Conservation (phyloP, 2,329 filamentous ascomycete genomes). For the Penicillium sp. region DNA sequence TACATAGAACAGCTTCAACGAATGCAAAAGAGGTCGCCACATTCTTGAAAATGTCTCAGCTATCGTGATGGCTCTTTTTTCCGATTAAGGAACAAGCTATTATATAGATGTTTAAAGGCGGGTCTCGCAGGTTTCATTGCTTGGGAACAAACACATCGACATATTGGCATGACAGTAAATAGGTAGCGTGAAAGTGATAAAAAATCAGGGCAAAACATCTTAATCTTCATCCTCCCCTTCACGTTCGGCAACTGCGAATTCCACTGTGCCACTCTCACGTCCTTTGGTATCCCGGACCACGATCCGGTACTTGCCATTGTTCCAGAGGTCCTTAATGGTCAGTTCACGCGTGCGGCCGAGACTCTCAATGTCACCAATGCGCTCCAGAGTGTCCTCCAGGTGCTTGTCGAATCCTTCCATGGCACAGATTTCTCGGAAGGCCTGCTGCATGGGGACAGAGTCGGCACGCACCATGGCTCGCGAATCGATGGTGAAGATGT, state of each 20-base stretch:
- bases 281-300: constrained; percentile 53
- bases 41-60: neutral
- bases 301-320: constrained; percentile 78
- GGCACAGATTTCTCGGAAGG: constrained; percentile 81
- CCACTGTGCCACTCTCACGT: constrained; percentile 51
- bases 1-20: neutral
- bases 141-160: neutral
- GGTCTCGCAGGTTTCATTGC: neutral
- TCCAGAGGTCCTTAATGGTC: constrained; percentile 90
- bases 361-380: constrained; percentile 91
- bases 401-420: constrained; percentile 78
- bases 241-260: constrained; percentile 50
- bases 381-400: constrained; percentile 77
- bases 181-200: constrained; percentile 2
- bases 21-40: neutral
- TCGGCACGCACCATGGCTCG: constrained; percentile 86
- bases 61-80: neutral
- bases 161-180: neutral
- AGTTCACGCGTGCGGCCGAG: constrained; percentile 91
- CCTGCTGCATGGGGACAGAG: constrained; percentile 93
- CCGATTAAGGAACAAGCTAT: neutral
- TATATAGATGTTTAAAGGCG: neutral
- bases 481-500: constrained; percentile 92
- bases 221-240: constrained; percentile 44
- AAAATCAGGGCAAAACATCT: constrained; percentile 9